These are phyloP conservation scores for Penicillium sp. DNA, from an alignment of 2,329 filamentous ascomycete genomes.

Conservation along the genomic window DNA sequence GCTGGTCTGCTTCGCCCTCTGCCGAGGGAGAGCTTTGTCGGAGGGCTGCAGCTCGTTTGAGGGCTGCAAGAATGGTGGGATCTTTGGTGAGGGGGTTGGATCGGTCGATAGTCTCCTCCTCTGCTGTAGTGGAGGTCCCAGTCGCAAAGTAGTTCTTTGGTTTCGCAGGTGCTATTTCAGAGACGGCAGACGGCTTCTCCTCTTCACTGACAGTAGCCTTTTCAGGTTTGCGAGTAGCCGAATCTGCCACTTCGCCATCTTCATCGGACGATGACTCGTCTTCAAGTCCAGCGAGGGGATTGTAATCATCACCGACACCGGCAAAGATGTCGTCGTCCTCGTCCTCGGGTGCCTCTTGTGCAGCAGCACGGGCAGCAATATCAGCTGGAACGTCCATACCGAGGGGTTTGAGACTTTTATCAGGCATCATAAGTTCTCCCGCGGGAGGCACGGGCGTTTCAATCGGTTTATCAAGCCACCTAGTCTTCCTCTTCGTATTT, in stretches of 20 bases:
- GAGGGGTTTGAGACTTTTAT: constrained; percentile 50
- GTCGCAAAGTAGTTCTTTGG: constrained; percentile 51
- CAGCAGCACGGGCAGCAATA: constrained; percentile 37
- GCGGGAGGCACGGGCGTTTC: constrained; percentile 22
- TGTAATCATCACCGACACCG: constrained; percentile 59
- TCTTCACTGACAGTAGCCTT: constrained; percentile 6
- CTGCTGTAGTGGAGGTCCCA: constrained; percentile 37
- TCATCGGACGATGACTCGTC: constrained; percentile 49
- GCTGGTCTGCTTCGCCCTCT: constrained; percentile 47
- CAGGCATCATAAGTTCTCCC: constrained; percentile 40
- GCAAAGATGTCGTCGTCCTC: constrained; percentile 64
- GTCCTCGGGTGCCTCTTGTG: constrained; percentile 35
- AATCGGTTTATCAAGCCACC: constrained; percentile 50
- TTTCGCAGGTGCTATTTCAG: constrained; percentile 18
- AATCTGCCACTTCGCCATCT: constrained; percentile 35
- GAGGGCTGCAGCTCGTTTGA: constrained; percentile 78
- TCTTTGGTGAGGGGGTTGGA: constrained; percentile 60
- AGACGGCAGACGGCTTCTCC: constrained; percentile 9
- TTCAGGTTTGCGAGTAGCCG: constrained; percentile 3
- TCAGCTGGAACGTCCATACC: constrained; percentile 53
- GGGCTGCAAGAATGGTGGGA: constrained; percentile 75
- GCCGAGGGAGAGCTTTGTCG: constrained; percentile 46
- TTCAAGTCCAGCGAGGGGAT: constrained; percentile 56
- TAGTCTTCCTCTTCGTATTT: constrained; percentile 61
- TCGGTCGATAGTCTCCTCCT: constrained; percentile 47